These are phyloP conservation scores for Saraca asoca DNA, from an alignment of 331 rosid species.

Conservation along the genomic window DNA sequence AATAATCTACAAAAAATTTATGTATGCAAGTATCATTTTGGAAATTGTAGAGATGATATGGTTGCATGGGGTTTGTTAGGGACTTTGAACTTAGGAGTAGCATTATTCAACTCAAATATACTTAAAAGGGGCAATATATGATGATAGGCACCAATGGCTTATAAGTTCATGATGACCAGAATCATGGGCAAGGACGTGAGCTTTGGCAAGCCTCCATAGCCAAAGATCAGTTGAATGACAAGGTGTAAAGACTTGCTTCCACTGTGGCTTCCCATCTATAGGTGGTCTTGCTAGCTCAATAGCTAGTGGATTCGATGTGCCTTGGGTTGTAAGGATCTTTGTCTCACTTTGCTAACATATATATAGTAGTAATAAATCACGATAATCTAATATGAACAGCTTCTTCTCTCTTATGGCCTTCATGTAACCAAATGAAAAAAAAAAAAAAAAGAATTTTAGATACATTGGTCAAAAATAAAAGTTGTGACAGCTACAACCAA, in stretches of 20 bases:
- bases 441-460: too few species aligned
- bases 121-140: background rate
- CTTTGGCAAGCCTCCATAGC: slow-evolving; percentile 63
- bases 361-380: slow-evolving; percentile 48
- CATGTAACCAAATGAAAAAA: background rate
- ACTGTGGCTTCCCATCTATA: slow-evolving; percentile 29
- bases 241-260: slow-evolving; percentile 51
- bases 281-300: slow-evolving; percentile 60
- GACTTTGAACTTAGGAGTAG: too few species aligned
- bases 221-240: slow-evolving; percentile 45
- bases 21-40: too few species aligned
- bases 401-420: slow-evolving; percentile 45
- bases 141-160: slow-evolving; percentile 46
- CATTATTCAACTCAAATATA: too few species aligned
- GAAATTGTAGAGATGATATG: too few species aligned
- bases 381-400: slow-evolving; percentile 51
- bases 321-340: slow-evolving; percentile 43
- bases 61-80: too few species aligned
- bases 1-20: too few species aligned
- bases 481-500: too few species aligned
- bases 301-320: slow-evolving; percentile 48
- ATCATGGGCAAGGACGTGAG: slow-evolving; percentile 63
- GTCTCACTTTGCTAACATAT: slow-evolving; percentile 40
- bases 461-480: too few species aligned
- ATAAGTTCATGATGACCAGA: slow-evolving; percentile 53